Conservation (phyloP, 2,329 filamentous ascomycete species). For the Coccinonectria pachysandricola region DNA sequence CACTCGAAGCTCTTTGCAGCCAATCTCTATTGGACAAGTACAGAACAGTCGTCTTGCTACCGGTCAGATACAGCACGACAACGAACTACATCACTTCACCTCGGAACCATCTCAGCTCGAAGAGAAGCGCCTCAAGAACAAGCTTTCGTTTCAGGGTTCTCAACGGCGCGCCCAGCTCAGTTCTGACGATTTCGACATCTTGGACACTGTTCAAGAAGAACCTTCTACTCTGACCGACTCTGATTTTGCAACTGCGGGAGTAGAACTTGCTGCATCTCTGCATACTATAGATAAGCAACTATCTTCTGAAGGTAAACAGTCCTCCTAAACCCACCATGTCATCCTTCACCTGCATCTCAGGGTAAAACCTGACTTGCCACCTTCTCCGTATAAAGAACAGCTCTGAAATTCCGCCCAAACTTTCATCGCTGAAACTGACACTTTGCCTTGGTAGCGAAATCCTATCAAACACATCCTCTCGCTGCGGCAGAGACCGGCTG, state of each 20-base stretch:
- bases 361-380: neutral
- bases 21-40: constrained; percentile 16
- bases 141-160: constrained; percentile 11
- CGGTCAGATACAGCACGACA: constrained; percentile 5
- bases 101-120: constrained; percentile 4
- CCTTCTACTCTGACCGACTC: constrained; percentile 3
- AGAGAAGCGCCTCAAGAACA: constrained; percentile 8
- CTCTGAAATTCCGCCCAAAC: too few relatives aligned
- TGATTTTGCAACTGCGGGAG: constrained; percentile 1
- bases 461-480: constrained; percentile 14
- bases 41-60: constrained; percentile 15
- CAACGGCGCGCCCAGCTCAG: constrained; percentile 22
- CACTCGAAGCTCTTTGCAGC: constrained; percentile 16
- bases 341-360: neutral
- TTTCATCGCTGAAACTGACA: constrained; percentile 7
- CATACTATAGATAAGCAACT: constrained; percentile 1
- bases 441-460: constrained; percentile 4
- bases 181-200: constrained; percentile 24
- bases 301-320: constrained; percentile 11
- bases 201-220: constrained; percentile 23
- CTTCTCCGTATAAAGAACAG: too few relatives aligned
- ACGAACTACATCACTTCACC: constrained; percentile 4
- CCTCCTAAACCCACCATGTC: too few relatives aligned
- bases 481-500: constrained; percentile 13
- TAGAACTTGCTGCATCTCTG: constrained; percentile 2